These are phyloP conservation scores for Magnaporthiopsis incrustans DNA, from an alignment of 2,329 filamentous ascomycete species.

Conservation along the genomic window DNA sequence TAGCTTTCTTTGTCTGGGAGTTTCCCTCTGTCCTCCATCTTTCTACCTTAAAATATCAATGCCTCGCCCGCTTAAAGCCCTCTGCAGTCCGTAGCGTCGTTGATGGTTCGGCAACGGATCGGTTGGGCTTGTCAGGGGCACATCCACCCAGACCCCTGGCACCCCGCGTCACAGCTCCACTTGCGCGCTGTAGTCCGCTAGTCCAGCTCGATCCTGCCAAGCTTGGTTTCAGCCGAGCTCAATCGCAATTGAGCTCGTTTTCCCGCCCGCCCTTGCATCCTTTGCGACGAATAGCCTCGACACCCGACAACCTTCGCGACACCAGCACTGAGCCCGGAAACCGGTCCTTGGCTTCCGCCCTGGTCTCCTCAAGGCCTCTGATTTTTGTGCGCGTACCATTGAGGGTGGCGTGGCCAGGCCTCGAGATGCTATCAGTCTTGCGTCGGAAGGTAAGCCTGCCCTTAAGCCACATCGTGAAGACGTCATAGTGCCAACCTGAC, in stretches of 20 bases:
- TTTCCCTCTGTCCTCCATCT: no score
- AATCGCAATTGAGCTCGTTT: neutral
- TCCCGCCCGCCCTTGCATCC: neutral
- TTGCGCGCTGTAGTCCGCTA: neutral
- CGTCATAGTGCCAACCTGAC: neutral
- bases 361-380: neutral
- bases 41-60: no score
- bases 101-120: neutral
- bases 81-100: no score
- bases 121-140: neutral
- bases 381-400: neutral
- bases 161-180: neutral
- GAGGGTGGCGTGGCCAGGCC: neutral
- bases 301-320: neutral
- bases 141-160: neutral
- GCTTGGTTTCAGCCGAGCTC: neutral
- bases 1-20: no score
- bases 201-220: neutral
- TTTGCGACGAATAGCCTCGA: neutral
- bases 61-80: no score
- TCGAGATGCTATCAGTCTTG: neutral
- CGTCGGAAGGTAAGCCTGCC: neutral
- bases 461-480: neutral
- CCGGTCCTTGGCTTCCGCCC: neutral
- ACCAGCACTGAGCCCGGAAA: neutral